phyloP scores from a whole-genome alignment of 2,329 filamentous ascomycete species.

The Neurospora sp. region DNA sequence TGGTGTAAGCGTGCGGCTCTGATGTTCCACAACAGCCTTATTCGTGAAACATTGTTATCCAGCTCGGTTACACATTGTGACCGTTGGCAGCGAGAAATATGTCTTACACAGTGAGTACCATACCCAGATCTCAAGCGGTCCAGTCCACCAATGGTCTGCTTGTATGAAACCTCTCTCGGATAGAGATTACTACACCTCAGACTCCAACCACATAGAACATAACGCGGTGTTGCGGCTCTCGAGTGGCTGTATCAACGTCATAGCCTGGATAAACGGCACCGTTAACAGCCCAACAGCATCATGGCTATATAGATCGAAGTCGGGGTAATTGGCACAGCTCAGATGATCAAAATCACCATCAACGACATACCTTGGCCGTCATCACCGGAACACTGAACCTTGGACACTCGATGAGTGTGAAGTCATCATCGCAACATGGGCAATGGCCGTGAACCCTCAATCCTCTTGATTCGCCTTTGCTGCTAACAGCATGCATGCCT shows the following conservation, averaged over 20 bases:
- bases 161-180: not conserved
- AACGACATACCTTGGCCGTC: not conserved
- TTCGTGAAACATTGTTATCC: not conserved
- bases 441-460: not conserved
- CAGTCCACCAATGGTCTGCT: not conserved
- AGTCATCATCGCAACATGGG: not conserved
- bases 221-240: not conserved
- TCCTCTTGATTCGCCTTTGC: not conserved
- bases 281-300: not conserved
- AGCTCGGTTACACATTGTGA: not conserved
- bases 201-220: not conserved
- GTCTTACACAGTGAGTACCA: not conserved
- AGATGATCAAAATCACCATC: not conserved
- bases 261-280: not conserved
- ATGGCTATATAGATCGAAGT: not conserved
- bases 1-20: not conserved
- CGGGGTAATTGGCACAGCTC: not conserved
- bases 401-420: not conserved
- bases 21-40: not conserved
- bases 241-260: not conserved
- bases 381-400: not conserved
- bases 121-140: not conserved
- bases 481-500: not conserved
- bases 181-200: not conserved
- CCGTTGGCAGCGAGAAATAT: not conserved